Base-by-base conservation (phyloP, 768 basidiomycete species). In the Tephrocybe sp. region DNA sequence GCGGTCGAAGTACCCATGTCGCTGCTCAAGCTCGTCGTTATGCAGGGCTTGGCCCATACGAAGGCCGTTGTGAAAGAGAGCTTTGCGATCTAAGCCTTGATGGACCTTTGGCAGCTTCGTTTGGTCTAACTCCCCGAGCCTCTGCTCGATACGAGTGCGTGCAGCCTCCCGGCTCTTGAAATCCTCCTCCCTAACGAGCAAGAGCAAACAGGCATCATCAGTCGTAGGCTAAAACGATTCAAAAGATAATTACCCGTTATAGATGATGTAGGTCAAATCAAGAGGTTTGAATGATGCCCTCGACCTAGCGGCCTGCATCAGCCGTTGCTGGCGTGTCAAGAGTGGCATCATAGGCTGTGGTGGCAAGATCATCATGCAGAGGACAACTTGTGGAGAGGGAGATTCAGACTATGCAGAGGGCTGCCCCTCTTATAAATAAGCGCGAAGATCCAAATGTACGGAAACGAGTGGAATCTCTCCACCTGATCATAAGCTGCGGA, bases 11-110 rank as follows among this genome's bases (percentile, higher is more conserved):
- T 42, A 18, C 11, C 51, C 44, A 33, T 63, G 62, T 0, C 30
- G 20, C 26, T 62, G 32, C 20, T 48, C n/a, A 21, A 58, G 46
- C 20, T 59, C 59, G 26, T 64, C 59, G 10, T 57, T 53, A n/a
- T 60, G 26, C 30, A 62, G 55, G 17, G 50, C 56, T 41, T 51
- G 58, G 18, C 56, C 64, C 21, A 57, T 57, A 7, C 50, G 56
- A 8, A 65, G 64, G 20, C 65, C 64, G 23, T 62, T 44, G 40
- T 61, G 53, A 34, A 61, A 64, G 17, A 58, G 56, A 11, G 38
- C 48, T 6, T 60, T 61, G 14, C 62, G 63, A 40, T 49, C 50
- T 26, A 58, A 24, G 15, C 58, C 57, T 21, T 54, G 41, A 26
- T 65, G 57, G 6, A 58, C 39, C 8, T 28, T 10, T 23, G 62